phyloP scores from a whole-genome alignment of 2,329 filamentous ascomycete genomes.

The Phoma herbarum region DNA sequence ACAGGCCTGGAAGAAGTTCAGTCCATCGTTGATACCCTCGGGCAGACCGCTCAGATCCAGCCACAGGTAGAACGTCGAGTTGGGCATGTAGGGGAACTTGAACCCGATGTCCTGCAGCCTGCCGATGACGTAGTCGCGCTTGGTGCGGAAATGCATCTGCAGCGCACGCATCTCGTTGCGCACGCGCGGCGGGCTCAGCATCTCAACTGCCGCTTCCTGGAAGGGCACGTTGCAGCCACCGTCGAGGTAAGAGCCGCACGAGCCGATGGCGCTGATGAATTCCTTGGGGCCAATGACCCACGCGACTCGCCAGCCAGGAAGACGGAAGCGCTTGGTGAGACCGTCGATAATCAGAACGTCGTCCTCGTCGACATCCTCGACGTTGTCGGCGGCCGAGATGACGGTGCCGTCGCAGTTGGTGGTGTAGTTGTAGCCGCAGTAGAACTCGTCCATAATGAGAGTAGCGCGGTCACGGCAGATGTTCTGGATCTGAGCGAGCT shows the following conservation, averaged over 20 bases:
- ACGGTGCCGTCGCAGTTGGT: slow-evolving; percentile 89
- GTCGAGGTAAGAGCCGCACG: slow-evolving; percentile 92
- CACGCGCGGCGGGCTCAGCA: slow-evolving; percentile 88
- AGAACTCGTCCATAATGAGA: slow-evolving; percentile 96
- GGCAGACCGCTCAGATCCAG: slow-evolving; percentile 72
- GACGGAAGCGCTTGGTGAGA: slow-evolving; percentile 93
- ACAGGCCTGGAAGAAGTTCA: slow-evolving; percentile 97
- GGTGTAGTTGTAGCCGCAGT: slow-evolving; percentile 90
- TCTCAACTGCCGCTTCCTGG: slow-evolving; percentile 89
- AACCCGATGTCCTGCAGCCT: slow-evolving; percentile 88
- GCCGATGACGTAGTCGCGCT: slow-evolving; percentile 88
- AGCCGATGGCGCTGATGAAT: slow-evolving; percentile 92
- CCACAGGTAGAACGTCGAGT: slow-evolving; percentile 96
- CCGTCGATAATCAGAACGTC: slow-evolving; percentile 96
- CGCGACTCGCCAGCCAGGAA: slow-evolving; percentile 95
- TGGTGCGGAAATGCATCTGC: slow-evolving; percentile 88
- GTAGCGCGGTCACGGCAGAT: slow-evolving; percentile 91
- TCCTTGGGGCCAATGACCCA: slow-evolving; percentile 97
- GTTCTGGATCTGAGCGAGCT: slow-evolving; percentile 90
- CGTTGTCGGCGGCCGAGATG: slow-evolving; percentile 87
- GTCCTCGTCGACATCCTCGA: slow-evolving; percentile 79
- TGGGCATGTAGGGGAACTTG: slow-evolving; percentile 77
- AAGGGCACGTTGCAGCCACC: slow-evolving; percentile 95
- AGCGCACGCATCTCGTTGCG: slow-evolving; percentile 87
- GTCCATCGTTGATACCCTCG: slow-evolving; percentile 83